These are phyloP conservation scores for Boechera stricta DNA, from an alignment of 345 rosid genomes.

Conservation along the genomic window DNA sequence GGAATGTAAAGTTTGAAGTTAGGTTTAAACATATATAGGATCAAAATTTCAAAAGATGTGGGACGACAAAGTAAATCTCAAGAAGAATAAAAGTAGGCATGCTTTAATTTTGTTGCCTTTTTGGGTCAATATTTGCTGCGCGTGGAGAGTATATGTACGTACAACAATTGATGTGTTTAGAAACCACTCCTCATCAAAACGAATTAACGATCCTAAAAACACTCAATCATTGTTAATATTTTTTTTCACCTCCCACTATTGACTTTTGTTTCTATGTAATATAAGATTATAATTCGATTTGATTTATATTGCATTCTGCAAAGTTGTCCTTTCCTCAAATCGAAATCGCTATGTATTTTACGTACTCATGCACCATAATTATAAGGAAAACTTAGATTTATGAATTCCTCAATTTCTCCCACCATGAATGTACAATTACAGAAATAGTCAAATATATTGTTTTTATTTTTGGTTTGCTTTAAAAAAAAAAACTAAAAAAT, in stretches of 20 bases:
- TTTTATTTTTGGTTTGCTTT: background rate
- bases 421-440: constrained; percentile 10
- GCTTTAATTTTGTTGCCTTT: constrained; percentile 23
- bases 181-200: constrained; percentile 41
- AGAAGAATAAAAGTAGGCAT: constrained; percentile 37
- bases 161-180: constrained; percentile 43
- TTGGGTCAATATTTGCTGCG: constrained; percentile 45
- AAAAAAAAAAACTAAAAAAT: background rate
- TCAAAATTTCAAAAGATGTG: constrained; percentile 28
- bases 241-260: constrained; percentile 34
- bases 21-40: constrained; percentile 20
- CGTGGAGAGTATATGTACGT: constrained; percentile 40
- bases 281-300: background rate
- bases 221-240: constrained; percentile 29
- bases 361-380: constrained; percentile 25
- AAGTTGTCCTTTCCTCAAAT: background rate
- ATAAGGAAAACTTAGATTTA: background rate
- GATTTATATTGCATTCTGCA: background rate
- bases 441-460: background rate
- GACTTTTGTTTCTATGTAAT: constrained; percentile 26
- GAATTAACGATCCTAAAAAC: constrained; percentile 38
- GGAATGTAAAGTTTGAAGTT: background rate
- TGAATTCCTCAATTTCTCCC: background rate
- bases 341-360: background rate
- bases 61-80: constrained; percentile 37